Evolutionary conservation across 371 early-diverging fungal species (phyloP), one percentile per base, ranked within the genome.

Genomic region (Mucor sp.): DNA sequence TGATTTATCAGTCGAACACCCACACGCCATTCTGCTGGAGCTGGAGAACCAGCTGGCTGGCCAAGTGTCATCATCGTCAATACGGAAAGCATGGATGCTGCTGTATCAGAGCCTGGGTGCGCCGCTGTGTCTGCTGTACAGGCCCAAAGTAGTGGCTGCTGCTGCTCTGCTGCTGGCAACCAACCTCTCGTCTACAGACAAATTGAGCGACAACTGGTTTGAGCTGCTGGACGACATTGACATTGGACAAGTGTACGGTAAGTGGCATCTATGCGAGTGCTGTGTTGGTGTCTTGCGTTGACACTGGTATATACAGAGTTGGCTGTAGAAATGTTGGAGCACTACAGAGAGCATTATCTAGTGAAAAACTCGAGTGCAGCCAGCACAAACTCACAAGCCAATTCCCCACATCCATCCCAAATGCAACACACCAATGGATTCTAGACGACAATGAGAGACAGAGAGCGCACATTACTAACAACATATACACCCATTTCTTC

Each of bases 1-100:
- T 78, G 94, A 95, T 64, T 71, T 95, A 62, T 79, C 84, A 2
- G 81, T 94, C 12, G 80, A 88, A 28, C 91, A 91, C 65, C 93
- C 95, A 25, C 92, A 94, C 68, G 53, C 70, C 28, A 76, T 63
- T 41, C 71, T 94, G 48, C 71, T 89, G 17, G 68, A 71, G n/a
- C 62, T 87, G 27, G 72, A 80, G 50, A 67, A 74, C 32, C 69
- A 79, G 69, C 56, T 74, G 21, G 58, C 66, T 70, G 72, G 83
- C 75, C 76, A 70, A 86, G 89, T 80, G 32, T 73, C 80, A 8
- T 63, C 71, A 32, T 76, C 81, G 63, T 66, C 85, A 60, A 75
- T 79, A 47, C 82, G 85, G 44, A 82, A 82, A 62, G 89, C 90
- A 48, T 91, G 91, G 91, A 85, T 79, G 58, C 79, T 91, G 30